Conservation (phyloP, 306 rosid genomes). For the Hippophae tibetana region DNA sequence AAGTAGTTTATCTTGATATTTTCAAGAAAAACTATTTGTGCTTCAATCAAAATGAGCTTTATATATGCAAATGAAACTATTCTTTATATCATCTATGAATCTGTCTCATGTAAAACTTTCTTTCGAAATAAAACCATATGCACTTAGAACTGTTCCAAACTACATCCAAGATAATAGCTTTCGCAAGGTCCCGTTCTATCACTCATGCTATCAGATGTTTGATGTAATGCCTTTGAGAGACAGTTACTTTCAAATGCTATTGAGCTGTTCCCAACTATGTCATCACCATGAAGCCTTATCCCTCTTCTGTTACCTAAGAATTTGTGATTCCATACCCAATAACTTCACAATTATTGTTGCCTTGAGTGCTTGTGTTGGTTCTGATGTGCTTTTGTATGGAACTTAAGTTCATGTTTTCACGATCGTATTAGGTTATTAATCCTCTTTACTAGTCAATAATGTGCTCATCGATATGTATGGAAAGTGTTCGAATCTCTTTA, state of each 20-base stretch:
- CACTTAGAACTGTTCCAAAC: slow-evolving; percentile 34
- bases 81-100: no score
- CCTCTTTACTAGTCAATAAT: slow-evolving; percentile 46
- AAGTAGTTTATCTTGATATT: no score
- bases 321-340: slow-evolving; percentile 31
- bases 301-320: slow-evolving; percentile 46
- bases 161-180: slow-evolving; percentile 32
- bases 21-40: no score
- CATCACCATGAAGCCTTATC: slow-evolving; percentile 39
- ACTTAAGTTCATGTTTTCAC: slow-evolving; percentile 41
- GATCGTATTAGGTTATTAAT: slow-evolving; percentile 40
- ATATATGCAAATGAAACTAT: no score
- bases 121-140: slow-evolving; percentile 26
- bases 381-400: slow-evolving; percentile 29
- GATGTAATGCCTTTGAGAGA: slow-evolving; percentile 58
- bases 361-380: slow-evolving; percentile 47
- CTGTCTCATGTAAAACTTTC: no score
- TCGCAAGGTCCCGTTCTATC: slow-evolving; percentile 39
- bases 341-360: slow-evolving; percentile 54
- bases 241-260: slow-evolving; percentile 64
- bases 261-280: slow-evolving; percentile 45
- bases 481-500: slow-evolving; percentile 44
- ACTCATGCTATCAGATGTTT: slow-evolving; percentile 48
- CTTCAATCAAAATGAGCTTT: no score
- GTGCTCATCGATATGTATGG: slow-evolving; percentile 71